phyloP scores from a whole-genome alignment of 116 monocot species.

The Trichopus zeylanicus region DNA sequence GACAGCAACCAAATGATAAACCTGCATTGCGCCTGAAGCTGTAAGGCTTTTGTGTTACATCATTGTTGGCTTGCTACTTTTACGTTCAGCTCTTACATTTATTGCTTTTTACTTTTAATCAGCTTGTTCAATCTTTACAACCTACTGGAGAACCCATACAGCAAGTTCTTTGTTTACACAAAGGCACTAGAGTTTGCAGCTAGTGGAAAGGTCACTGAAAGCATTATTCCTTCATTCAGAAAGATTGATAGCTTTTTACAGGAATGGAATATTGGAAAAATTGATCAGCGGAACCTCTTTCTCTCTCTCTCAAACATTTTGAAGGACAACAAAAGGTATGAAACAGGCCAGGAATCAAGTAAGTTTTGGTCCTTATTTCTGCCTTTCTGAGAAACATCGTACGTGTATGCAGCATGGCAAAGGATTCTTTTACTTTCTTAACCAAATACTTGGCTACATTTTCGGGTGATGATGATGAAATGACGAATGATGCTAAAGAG shows the following conservation, averaged over 20 bases:
- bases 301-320: conserved; percentile 63
- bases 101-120: conserved; percentile 18
- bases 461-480: conserved; percentile 43
- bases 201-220: conserved; percentile 65
- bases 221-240: conserved; percentile 82
- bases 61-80: neutral
- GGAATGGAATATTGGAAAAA: conserved; percentile 73
- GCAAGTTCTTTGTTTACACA: conserved; percentile 68
- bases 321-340: conserved; percentile 88
- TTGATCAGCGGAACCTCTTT: conserved; percentile 79
- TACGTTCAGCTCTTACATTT: neutral
- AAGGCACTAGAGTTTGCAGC: conserved; percentile 69
- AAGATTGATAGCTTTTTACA: conserved; percentile 70
- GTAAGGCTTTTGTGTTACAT: conserved; percentile 19
- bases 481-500: conserved; percentile 64
- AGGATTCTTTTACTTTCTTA: conserved; percentile 71
- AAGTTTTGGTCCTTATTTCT: neutral
- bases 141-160: conserved; percentile 72
- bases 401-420: conserved; percentile 39
- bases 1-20: conserved; percentile 78
- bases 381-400: neutral
- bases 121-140: conserved; percentile 97
- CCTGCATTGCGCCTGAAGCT: conserved; percentile 80
- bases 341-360: neutral
- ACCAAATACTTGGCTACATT: conserved; percentile 87